These are phyloP conservation scores for Rhizopus delemar DNA, from an alignment of 371 early-diverging fungal species.

Conservation along the genomic window DNA sequence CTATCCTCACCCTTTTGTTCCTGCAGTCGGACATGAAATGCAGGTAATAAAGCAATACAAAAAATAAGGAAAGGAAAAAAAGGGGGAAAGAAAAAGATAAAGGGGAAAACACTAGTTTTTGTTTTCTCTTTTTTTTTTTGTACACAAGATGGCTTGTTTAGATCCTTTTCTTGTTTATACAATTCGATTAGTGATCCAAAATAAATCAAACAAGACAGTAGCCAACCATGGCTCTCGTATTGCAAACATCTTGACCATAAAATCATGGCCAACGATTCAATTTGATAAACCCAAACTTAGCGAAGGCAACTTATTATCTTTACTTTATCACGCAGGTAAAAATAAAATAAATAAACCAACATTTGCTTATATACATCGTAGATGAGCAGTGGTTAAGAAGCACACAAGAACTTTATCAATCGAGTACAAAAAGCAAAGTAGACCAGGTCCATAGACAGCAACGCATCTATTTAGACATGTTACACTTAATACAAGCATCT, in stretches of 20 bases:
- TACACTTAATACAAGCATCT: slow-evolving; percentile 24
- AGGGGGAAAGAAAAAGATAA: not conserved
- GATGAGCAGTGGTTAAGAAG: slow-evolving; percentile 31
- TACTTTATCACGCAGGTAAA: slow-evolving; percentile 37
- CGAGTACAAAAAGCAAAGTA: not conserved
- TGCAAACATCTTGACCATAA: slow-evolving; percentile 22
- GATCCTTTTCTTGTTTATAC: slow-evolving; percentile 32
- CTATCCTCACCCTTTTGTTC: not conserved
- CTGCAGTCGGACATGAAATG: too few species aligned
- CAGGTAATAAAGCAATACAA: not conserved
- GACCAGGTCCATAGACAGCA: slow-evolving; percentile 31
- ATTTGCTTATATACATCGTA: not conserved
- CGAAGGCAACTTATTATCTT: slow-evolving; percentile 24
- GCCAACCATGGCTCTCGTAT: slow-evolving; percentile 4
- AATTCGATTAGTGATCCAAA: slow-evolving; percentile 15
- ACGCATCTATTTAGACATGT: slow-evolving; percentile 29
- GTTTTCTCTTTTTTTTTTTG: not conserved
- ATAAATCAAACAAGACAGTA: slow-evolving; percentile 8
- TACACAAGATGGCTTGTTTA: slow-evolving; percentile 12
- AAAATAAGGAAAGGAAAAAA: not conserved
- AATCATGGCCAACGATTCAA: slow-evolving; percentile 8
- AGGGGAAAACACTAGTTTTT: not conserved
- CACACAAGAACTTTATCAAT: slow-evolving; percentile 1
- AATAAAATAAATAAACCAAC: not conserved
- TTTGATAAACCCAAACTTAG: slow-evolving; percentile 16